These are phyloP conservation scores for Cornus controversa DNA, from an alignment of 148 eudicot species.

Conservation along the genomic window DNA sequence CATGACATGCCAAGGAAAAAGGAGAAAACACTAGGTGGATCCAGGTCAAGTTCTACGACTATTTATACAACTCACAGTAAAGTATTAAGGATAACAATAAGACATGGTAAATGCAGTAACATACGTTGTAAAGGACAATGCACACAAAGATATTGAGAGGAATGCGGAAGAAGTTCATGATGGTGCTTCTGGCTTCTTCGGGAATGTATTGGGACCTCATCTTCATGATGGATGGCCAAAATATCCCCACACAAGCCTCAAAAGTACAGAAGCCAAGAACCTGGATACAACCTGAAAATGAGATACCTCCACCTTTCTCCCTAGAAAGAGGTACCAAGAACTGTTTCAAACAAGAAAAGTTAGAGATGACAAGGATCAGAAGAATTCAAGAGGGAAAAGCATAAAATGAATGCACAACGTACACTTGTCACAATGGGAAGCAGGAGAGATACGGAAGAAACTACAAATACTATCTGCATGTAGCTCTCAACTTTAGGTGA, in stretches of 20 bases:
- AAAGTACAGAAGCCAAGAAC: constrained; percentile 82
- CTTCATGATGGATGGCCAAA: constrained; percentile 97
- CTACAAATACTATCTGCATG: constrained; percentile 77
- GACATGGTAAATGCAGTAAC: constrained; percentile 13
- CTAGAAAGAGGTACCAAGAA: constrained; percentile 54
- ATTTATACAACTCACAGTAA: background rate
- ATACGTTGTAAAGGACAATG: constrained; percentile 74
- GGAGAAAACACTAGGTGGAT: background rate
- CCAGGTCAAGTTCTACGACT: background rate
- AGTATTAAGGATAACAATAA: background rate
- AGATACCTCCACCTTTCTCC: constrained; percentile 60
- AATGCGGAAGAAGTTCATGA: constrained; percentile 89
- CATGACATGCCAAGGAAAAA: background rate
- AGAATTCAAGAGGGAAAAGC: background rate
- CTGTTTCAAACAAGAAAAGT: constrained; percentile 28
- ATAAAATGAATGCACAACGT: constrained; percentile 19
- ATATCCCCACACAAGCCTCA: constrained; percentile 83
- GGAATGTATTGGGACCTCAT: constrained; percentile 94
- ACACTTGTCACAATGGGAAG: constrained; percentile 69
- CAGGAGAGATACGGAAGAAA: constrained; percentile 70
- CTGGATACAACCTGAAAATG: constrained; percentile 66
- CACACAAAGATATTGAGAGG: constrained; percentile 86
- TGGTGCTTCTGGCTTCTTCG: constrained; percentile 88
- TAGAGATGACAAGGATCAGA: background rate
- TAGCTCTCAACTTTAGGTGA: constrained; percentile 74